These are phyloP conservation scores for Petunia secreta DNA, from an alignment of 257 asterid genomes.

Conservation along the genomic window DNA sequence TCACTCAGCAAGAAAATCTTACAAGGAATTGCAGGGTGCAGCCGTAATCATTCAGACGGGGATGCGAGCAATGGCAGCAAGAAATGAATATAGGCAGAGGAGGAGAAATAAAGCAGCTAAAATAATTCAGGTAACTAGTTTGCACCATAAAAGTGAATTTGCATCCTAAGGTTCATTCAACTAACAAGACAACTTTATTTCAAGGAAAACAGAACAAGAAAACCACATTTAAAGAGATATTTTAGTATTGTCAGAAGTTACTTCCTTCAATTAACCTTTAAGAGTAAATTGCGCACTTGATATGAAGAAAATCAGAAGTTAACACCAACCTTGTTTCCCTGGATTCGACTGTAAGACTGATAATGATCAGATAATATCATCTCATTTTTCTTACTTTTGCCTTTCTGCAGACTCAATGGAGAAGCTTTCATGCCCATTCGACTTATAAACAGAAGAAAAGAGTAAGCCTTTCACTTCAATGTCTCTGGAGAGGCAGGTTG, in stretches of 20 bases:
- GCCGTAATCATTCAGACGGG: slow-evolving; percentile 87
- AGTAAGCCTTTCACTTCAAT: slow-evolving; percentile 67
- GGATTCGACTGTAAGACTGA: background rate
- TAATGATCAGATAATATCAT: background rate
- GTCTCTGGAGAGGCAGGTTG: slow-evolving; percentile 86
- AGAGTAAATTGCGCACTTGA: background rate
- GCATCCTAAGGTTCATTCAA: background rate
- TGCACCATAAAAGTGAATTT: slow-evolving; percentile 10
- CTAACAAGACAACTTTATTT: slow-evolving; percentile 14
- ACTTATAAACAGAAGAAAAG: slow-evolving; percentile 59
- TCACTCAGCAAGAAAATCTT: slow-evolving; percentile 66
- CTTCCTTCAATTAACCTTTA: background rate
- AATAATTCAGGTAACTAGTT: slow-evolving; percentile 64
- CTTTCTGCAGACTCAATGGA: slow-evolving; percentile 71
- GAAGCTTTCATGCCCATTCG: slow-evolving; percentile 66
- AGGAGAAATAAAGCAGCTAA: slow-evolving; percentile 78
- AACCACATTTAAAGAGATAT: slow-evolving; percentile 6
- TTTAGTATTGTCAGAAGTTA: background rate
- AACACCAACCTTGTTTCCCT: background rate
- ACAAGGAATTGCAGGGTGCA: slow-evolving; percentile 60
- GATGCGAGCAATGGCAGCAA: slow-evolving; percentile 79
- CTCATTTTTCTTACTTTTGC: slow-evolving; percentile 21
- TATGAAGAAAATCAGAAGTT: slow-evolving; percentile 17
- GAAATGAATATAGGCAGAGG: slow-evolving; percentile 71
- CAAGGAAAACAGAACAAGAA: slow-evolving; percentile 16